Evolutionary conservation across 495 filamentous ascomycete genomes (phyloP), one percentile per base, ranked within the genome.

Genomic region (Saxophila tyrrhenica): DNA sequence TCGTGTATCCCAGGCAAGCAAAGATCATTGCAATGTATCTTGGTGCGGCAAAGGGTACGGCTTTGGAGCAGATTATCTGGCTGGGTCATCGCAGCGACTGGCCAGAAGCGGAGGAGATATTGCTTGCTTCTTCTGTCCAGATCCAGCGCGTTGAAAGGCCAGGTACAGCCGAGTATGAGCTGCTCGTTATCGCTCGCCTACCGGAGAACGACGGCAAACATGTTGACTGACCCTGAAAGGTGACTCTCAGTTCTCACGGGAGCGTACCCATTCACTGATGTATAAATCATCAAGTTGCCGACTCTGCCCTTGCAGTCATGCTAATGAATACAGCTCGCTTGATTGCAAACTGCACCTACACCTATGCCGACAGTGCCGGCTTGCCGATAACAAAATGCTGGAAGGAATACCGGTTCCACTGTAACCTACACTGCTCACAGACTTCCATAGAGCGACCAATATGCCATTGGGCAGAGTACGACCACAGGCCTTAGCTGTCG

Each of bases 1-100:
- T 79, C 64, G 72, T 80, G 11, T 81, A 80, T 50, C 78, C 78
- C 1, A 68, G 75, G n/a, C 65, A 76, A 15, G 65, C 70, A 3
- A 65, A 61, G 24, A 55, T 81, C 20, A 51, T 80, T 5, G 48
- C 48, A 1, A 71, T 65, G 41, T 80, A 79, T 58, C 42, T 78
- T 21, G 61, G 69, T 21, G 41, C 1, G 0, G 70, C 65, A 59
- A 63, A 59, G 0, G 46, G 56, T 48, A 45, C 57, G 1, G 44
- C 51, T 15, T 60, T 73, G 10, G 55, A 70, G 39, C 35, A 61
- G 15, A 63, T 80, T 13, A 24, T 80, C 0, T 81, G 77, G 75
- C 57, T 78, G 19, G 77, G 77, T 3, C 77, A 75, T 1, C 58
- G 47, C 44, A 69, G 64, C 3, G 78, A 80, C 54, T 75, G 72